Evolutionary conservation across 495 filamentous ascomycete species (phyloP), one percentile per base, ranked within the genome.

Genomic region (Trichoderma gamsii): DNA sequence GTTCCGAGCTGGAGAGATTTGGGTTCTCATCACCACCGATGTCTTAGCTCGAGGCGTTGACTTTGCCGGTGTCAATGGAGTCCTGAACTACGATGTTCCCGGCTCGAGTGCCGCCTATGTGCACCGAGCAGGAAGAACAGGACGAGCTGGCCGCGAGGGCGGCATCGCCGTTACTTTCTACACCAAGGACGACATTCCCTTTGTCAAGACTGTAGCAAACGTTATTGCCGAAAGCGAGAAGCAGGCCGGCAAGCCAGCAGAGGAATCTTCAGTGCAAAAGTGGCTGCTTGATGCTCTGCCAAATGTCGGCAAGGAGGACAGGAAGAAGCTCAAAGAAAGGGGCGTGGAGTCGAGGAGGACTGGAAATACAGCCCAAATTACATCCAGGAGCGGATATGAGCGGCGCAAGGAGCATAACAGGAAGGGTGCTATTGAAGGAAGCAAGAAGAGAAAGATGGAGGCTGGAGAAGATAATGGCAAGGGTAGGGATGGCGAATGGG

Each of bases 21-120:
- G 95, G 95, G 88, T 97, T 16, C 83, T 99, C 13, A 91, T 98
- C 69, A 98, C 96, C 0, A 99, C 95, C 0, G 95, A 99, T 73
- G 83, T 98, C 38, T 84, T 98, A 1, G 88, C 92, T 13, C 88
- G 95, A 43, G 95, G 95, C 27, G 85, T 99, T 51, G 95, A 99
- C 77, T 97, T 98, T 78, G 85, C 88, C 16, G 90, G 96, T 32
- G 87, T 99, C 66, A 95, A 97, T 72, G 90, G 93, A 44, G 93
- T 99, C 1, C 88, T 98, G 32, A 99, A 98, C 78, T 99, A 97
- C 79, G 95, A 99, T 75, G 89, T 97, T 63, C 96, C 95, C 1
- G 92, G 87, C 46, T 93, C 91, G 0, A 88, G 89, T 7, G 92
- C 93, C 5, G 87, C 89, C 7, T 99, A 99, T 71, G 89, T 99